phyloP scores from a whole-genome alignment of 2,329 filamentous ascomycete species.

The Fusarium clavum region DNA sequence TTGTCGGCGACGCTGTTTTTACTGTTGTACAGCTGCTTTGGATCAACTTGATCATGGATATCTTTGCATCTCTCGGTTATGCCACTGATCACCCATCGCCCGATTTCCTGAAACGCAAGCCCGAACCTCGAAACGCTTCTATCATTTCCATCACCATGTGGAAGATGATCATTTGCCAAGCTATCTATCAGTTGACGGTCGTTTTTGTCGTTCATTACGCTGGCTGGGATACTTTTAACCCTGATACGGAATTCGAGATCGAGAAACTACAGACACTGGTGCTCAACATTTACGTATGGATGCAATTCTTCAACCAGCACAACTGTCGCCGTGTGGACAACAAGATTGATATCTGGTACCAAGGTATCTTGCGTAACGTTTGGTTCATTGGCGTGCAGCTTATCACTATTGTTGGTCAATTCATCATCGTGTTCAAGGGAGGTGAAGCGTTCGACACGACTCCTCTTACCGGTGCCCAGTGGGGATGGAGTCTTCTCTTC shows the following conservation, averaged over 20 bases:
- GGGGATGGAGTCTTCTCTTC: slow-evolving; percentile 77
- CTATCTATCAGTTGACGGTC: slow-evolving; percentile 69
- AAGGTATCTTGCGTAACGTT: slow-evolving; percentile 77
- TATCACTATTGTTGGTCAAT: slow-evolving; percentile 75
- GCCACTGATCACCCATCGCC: slow-evolving; percentile 72
- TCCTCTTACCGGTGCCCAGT: slow-evolving; percentile 71
- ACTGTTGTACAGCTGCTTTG: slow-evolving; percentile 75
- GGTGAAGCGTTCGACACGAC: slow-evolving; percentile 73
- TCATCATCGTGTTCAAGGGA: slow-evolving; percentile 78
- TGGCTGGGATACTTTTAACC: slow-evolving; percentile 68
- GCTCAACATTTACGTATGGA: slow-evolving; percentile 90
- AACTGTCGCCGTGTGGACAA: slow-evolving; percentile 85
- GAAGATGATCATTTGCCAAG: slow-evolving; percentile 74
- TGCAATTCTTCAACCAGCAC: slow-evolving; percentile 89
- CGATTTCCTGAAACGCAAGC: slow-evolving; percentile 65
- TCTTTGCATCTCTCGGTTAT: slow-evolving; percentile 73
- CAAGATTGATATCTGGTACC: slow-evolving; percentile 81
- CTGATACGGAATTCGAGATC: slow-evolving; percentile 50
- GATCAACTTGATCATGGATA: slow-evolving; percentile 79
- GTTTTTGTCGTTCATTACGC: slow-evolving; percentile 72
- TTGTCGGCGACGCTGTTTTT: slow-evolving; percentile 69
- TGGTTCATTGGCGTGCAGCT: slow-evolving; percentile 79
- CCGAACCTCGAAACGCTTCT: slow-evolving; percentile 72
- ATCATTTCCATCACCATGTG: slow-evolving; percentile 75
- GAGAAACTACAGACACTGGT: slow-evolving; percentile 71